Conservation (phyloP, 176 grass and related monocot species). For the Musa itinerans region DNA sequence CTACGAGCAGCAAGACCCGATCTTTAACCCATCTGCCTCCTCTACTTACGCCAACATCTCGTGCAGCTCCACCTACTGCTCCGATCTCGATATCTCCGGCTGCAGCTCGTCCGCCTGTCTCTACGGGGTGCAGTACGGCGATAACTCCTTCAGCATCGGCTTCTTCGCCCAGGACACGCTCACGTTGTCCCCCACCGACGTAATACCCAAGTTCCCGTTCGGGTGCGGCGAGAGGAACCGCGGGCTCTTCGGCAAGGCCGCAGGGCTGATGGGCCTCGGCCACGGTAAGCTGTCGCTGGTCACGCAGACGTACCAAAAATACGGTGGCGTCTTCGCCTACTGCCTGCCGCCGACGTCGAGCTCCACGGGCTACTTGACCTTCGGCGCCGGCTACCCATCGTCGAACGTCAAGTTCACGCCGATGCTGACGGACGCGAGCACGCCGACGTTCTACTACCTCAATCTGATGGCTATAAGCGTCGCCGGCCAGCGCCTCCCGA, state of each 20-base stretch:
- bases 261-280: constrained; percentile 68
- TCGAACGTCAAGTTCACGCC: constrained; percentile 44
- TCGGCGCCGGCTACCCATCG: constrained; percentile 21
- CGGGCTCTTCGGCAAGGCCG: constrained; percentile 49
- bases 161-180: constrained; percentile 63
- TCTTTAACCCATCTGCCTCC: constrained; percentile 49
- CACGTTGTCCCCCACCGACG: constrained; percentile 27
- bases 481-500: constrained; percentile 23
- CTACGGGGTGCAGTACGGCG: constrained; percentile 54
- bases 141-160: constrained; percentile 58
- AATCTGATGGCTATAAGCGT: constrained; percentile 44
- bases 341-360: constrained; percentile 44
- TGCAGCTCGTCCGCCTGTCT: constrained; percentile 42
- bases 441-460: constrained; percentile 75
- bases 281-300: constrained; percentile 43
- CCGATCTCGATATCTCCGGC: constrained; percentile 18
- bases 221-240: constrained; percentile 66
- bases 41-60: constrained; percentile 77
- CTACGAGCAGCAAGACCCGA: constrained; percentile 39
- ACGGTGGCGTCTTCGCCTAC: constrained; percentile 59
- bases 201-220: constrained; percentile 33
- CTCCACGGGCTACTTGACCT: constrained; percentile 49
- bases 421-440: constrained; percentile 26
- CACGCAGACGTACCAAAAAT: constrained; percentile 39
- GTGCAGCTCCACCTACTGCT: constrained; percentile 46